Base-by-base conservation (phyloP, 306 rosid genomes). In the Quercus berberidifolia region DNA sequence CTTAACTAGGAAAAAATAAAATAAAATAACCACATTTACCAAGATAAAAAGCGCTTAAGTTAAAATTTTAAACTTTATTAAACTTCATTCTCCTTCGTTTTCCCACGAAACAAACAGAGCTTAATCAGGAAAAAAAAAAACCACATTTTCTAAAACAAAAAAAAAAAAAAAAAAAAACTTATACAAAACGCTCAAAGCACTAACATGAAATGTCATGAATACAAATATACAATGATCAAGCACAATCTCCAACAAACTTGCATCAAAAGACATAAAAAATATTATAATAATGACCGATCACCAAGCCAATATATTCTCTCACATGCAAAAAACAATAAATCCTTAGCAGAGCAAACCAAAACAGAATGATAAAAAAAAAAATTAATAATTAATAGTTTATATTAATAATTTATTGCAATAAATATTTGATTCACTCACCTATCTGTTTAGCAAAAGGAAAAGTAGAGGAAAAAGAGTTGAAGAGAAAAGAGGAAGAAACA, bases 401-500 rank as follows among this genome's bases (percentile, higher is more conserved):
- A 41, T 2, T 41, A 41, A 8, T 7, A 41, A 41, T 8, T 41
- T 0, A 41, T 41, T 41, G 46, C 46, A 41, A 8, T 41, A 41
- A 7, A 41, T 41, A 41, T 41, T 41, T 33, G n/a, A 19, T n/a
- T 56, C 58, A 57, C 76, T 75, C 73, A 51, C 70, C 41, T 25
- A 14, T 28, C 8, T 41, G 46, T 41, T 0, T 68, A 20, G 78
- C 64, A 38, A 76, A 9, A 62, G 52, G 14, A 21, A 20, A n/a
- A 35, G 59, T 5, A 52, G 81, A n/a, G 60, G 54, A 82, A 69
- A 8, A 8, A 41, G 46, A 68, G 76, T 51, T 81, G 84, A 70
- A 2, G 69, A 51, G 43, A 74, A 43, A 43, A 3, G 21, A 49
- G 43, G 31, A 35, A 64, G 25, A 8, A 8, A 63, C 13, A 23